Percentiles rank a stretch among this genome's conserved stretches.
phyloP scores from a whole-genome alignment of 2,329 filamentous ascomycete genomes.

The Diplodia scrobiculata region DNA sequence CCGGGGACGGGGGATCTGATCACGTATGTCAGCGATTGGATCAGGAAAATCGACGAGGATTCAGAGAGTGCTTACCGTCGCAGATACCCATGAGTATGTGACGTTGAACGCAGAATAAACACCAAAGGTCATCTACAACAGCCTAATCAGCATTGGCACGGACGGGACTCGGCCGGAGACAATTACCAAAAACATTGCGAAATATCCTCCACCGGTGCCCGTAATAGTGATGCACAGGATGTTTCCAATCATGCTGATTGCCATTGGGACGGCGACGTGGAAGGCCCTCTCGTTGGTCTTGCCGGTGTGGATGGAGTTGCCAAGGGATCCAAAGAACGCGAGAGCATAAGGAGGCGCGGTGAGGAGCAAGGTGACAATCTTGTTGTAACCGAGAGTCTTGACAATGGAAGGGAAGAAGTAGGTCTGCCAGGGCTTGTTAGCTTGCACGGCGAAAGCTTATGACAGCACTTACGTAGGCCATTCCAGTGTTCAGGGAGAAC shows the following conservation, averaged over 20 bases:
- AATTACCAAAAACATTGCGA: constrained; percentile 32
- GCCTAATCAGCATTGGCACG: not conserved
- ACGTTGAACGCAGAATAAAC: constrained; percentile 43
- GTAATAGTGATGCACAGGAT: constrained; percentile 60
- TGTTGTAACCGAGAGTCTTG: constrained; percentile 33
- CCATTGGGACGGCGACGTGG: constrained; percentile 49
- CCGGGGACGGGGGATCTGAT: constrained; percentile 40
- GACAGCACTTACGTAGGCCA: constrained; percentile 55
- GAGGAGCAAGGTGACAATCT: constrained; percentile 5
- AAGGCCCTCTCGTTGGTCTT: constrained; percentile 49
- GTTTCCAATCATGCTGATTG: constrained; percentile 55
- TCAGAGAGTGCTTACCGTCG: not conserved
- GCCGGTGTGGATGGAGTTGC: constrained; percentile 49
- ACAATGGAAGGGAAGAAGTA: constrained; percentile 62
- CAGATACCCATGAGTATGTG: constrained; percentile 44
- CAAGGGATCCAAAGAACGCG: constrained; percentile 57
- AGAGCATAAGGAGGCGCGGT: constrained; percentile 61
- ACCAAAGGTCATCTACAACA: not conserved
- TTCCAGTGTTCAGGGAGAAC: constrained; percentile 44
- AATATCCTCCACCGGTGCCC: constrained; percentile 46
- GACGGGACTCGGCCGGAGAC: not conserved
- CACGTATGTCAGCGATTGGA: constrained; percentile 6
- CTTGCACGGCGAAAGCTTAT: not conserved
- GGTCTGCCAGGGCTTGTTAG: constrained; percentile 60
- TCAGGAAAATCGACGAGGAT: constrained; percentile 31